These are phyloP conservation scores for Beauveria varroae DNA, from an alignment of 2,329 filamentous ascomycete genomes.

Conservation along the genomic window DNA sequence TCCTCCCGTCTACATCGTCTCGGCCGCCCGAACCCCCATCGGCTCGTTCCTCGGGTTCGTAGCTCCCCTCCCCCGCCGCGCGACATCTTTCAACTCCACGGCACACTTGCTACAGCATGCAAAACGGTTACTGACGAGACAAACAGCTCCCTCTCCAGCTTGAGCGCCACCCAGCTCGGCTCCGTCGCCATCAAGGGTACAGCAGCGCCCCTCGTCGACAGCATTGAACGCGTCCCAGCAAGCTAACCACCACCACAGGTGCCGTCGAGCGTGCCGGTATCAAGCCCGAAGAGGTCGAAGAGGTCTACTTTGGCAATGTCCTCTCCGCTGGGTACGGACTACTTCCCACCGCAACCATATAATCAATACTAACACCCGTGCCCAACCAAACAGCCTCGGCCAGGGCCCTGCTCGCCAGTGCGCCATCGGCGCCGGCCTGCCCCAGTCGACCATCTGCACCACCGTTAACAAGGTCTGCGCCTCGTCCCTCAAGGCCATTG, in stretches of 20 bases:
- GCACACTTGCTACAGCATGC: background rate
- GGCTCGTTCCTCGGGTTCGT: constrained; percentile 87
- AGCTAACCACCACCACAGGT: constrained; percentile 32
- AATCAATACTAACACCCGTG: background rate
- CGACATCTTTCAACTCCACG: background rate
- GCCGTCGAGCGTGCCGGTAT: constrained; percentile 83
- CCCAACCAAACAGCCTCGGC: constrained; percentile 57
- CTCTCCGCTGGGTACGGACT: constrained; percentile 77
- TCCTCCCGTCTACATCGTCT: constrained; percentile 92
- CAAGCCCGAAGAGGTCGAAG: constrained; percentile 83
- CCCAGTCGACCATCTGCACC: constrained; percentile 72
- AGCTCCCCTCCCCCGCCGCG: constrained; percentile 5
- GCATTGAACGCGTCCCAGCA: background rate
- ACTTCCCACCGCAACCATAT: background rate
- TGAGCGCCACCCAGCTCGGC: constrained; percentile 80
- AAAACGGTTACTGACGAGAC: background rate
- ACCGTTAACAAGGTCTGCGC: constrained; percentile 99
- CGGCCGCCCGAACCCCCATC: constrained; percentile 80
- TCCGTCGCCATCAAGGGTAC: constrained; percentile 87
- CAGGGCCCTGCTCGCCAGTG: constrained; percentile 96
- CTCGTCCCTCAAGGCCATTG: constrained; percentile 87
- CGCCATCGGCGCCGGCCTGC: constrained; percentile 80
- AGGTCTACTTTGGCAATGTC: constrained; percentile 98
- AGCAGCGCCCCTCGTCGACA: constrained; percentile 15
- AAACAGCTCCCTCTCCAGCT: constrained; percentile 73